Evolutionary conservation across 306 rosid species (phyloP), one percentile per base, ranked within the genome.

Genomic region (Castanea crenata): DNA sequence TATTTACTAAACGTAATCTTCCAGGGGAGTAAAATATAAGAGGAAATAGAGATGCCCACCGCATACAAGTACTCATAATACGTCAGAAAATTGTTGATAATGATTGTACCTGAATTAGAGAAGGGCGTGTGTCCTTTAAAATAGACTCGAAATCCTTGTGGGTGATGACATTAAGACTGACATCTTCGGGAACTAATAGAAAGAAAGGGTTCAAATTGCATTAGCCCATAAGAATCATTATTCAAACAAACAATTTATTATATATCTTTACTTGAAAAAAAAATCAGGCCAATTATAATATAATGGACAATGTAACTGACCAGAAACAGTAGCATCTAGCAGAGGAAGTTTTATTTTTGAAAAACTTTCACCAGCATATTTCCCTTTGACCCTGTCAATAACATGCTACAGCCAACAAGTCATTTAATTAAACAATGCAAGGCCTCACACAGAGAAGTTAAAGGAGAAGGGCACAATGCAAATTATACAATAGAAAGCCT

Each of bases 71-170:
- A 77, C 52, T 65, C 74, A 62, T 69, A 4, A 21, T 23, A 81
- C 56, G 75, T 77, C 83, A 64, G 67, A 75, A 77, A 76, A 32
- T 65, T 63, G 12, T 72, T 78, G 63, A 8, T 27, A 46, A 5
- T 31, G 5, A 51, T 16, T 64, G 59, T 83, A 95, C 99, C 93
- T 91, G 93, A 79, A 95, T 81, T 75, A 95, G 71, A 85, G 87
- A 83, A 62, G 96, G 89, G 81, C 78, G 83, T 21, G 83, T 51
- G 80, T 82, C 90, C 84, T 88, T 88, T 80, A 92, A 81, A 73
- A 91, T 77, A 77, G 93, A 79, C 81, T 76, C 81, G 80, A 91
- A 87, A 61, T 91, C 91, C 57, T 77, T 75, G 38, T 91, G 29
- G 20, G 91, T 85, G 32, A 91, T 84, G 80, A 80, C 83, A 63